A percentile compares a stretch with the other conserved stretches of the same genome.
Evolutionary conservation across 257 asterid species (phyloP).

Genomic region (Eustoma russellianum): DNA sequence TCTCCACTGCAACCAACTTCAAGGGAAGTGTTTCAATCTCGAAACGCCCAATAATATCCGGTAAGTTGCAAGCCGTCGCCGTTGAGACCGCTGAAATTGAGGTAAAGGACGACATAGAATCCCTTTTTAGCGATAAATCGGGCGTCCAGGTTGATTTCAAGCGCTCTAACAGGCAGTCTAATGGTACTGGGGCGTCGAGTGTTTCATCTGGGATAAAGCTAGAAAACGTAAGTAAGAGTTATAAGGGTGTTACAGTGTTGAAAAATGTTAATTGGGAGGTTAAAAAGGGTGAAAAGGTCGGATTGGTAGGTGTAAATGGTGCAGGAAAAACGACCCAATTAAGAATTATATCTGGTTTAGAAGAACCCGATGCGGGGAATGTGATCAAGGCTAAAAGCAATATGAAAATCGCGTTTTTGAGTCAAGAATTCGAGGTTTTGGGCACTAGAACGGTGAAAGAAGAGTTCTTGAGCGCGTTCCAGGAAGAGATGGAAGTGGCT

Average conservation of each 20-base stretch:
- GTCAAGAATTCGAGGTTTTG: conserved; percentile 85
- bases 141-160: conserved; percentile 23
- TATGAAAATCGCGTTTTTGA: conserved; percentile 75
- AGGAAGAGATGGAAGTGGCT: conserved; percentile 94
- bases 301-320: conserved; percentile 94
- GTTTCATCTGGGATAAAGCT: conserved; percentile 83
- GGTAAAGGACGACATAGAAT: conserved; percentile 58
- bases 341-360: conserved; percentile 84
- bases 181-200: conserved; percentile 53
- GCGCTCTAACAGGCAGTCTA: conserved; percentile 35
- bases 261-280: conserved; percentile 91
- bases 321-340: conserved; percentile 96
- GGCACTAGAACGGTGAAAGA: conserved; percentile 78
- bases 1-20: conserved; percentile 15
- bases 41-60: conserved; percentile 21
- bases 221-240: conserved; percentile 72
- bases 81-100: conserved; percentile 53
- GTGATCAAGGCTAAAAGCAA: conserved; percentile 77
- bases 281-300: conserved; percentile 86
- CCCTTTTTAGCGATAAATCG: conserved; percentile 46
- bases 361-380: conserved; percentile 84
- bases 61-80: conserved; percentile 53
- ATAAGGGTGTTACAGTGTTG: conserved; percentile 79
- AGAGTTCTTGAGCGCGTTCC: conserved; percentile 83
- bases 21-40: conserved; percentile 22